Evolutionary conservation across 2,329 filamentous ascomycete genomes (phyloP).

Genomic region (Rasamsonia emersonii): DNA sequence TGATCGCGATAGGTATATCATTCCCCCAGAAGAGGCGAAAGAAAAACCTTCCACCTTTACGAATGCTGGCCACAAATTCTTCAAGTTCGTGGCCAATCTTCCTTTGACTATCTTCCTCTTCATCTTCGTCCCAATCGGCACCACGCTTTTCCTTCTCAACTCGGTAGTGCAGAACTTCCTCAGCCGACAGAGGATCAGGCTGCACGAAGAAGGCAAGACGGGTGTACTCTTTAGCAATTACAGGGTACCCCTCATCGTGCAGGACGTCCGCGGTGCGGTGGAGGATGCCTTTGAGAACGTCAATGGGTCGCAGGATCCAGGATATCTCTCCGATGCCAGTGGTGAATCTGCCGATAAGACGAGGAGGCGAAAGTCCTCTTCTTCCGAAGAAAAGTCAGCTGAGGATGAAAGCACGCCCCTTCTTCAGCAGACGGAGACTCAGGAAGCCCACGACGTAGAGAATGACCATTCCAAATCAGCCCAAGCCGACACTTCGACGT

Average conservation of each 20-base stretch:
- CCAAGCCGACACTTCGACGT: slow-evolving; percentile 8
- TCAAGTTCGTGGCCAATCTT: slow-evolving; percentile 42
- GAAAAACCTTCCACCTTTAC: slow-evolving; percentile 10
- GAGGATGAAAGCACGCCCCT: slow-evolving; percentile 10
- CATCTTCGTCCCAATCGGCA: slow-evolving; percentile 65
- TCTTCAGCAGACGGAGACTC: slow-evolving; percentile 15
- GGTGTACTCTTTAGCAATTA: slow-evolving; percentile 63
- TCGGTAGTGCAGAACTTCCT: slow-evolving; percentile 66
- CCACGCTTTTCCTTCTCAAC: slow-evolving; percentile 65
- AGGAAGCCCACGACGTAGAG: slow-evolving; percentile 2
- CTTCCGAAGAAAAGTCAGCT: slow-evolving; percentile 11
- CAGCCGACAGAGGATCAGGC: slow-evolving; percentile 63
- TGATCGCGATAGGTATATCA: slow-evolving; percentile 37
- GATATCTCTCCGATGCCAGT: slow-evolving; percentile 56
- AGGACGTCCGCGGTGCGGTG: slow-evolving; percentile 65
- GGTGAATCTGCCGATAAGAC: slow-evolving; percentile 37
- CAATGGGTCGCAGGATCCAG: slow-evolving; percentile 59
- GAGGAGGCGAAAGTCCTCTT: slow-evolving; percentile 3
- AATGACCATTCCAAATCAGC: neutral
- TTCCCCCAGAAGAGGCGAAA: slow-evolving; percentile 21
- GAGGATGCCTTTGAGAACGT: slow-evolving; percentile 70
- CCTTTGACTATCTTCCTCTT: slow-evolving; percentile 58
- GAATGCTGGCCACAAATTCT: slow-evolving; percentile 23
- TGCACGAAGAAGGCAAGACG: slow-evolving; percentile 64
- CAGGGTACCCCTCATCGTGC: slow-evolving; percentile 65